Evolutionary conservation across 225 moss, liverwort and hornwort species (phyloP).

Genomic region (Straminergon stramineum): DNA sequence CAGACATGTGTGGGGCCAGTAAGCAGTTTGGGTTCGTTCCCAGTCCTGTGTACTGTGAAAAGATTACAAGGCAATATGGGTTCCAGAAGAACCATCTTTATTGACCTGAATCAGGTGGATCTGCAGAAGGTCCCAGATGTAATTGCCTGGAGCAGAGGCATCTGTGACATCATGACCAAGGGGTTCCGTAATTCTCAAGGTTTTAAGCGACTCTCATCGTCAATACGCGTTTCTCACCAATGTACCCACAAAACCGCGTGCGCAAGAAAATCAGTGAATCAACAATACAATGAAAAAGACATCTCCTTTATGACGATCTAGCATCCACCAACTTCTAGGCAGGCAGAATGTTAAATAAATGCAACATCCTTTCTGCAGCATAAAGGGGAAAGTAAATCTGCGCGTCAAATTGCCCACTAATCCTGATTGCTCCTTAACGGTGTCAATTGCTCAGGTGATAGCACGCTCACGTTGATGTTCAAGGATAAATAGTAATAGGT

Average conservation of each 20-base stretch:
- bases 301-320: not conserved
- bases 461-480: not conserved
- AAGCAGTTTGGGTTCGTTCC: conserved; percentile 24
- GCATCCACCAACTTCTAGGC: not conserved
- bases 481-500: not conserved
- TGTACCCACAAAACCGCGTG: not conserved
- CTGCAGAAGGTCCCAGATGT: conserved; percentile 5
- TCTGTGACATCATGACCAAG: not conserved
- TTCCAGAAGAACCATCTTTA: conserved; percentile 22
- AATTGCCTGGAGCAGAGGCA: conserved; percentile 1
- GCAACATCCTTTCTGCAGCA: not conserved
- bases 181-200: not conserved
- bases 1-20: conserved; percentile 29
- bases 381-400: not conserved
- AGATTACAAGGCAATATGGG: conserved; percentile 12
- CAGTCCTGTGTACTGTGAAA: conserved; percentile 26
- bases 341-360: not conserved
- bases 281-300: not conserved
- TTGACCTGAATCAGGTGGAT: conserved; percentile 23
- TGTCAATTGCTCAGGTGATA: not conserved
- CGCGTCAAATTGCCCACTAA: not conserved
- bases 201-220: not conserved
- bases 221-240: not conserved
- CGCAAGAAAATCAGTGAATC: not conserved
- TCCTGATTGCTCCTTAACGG: not conserved